Conservation (phyloP, 176 grass and related monocot species). For the Saccharum spontaneum region DNA sequence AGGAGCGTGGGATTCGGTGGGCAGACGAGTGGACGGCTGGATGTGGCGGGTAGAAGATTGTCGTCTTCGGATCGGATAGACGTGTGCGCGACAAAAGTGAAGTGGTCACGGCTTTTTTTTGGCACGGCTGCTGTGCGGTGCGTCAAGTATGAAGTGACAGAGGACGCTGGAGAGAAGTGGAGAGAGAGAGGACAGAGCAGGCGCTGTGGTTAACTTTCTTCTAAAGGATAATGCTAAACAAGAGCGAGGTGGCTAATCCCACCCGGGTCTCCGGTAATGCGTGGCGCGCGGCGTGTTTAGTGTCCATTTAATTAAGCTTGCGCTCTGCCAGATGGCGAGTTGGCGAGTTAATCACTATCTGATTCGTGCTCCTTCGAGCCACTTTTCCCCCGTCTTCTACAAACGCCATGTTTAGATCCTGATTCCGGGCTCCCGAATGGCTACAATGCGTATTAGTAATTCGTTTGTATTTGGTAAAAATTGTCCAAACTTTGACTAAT, state of each 20-base stretch:
- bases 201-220: not conserved
- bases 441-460: no score
- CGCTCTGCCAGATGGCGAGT: not conserved
- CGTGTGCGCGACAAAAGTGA: conserved; percentile 21
- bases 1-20: not conserved
- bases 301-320: not conserved
- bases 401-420: no score
- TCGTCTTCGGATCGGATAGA: not conserved
- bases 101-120: not conserved
- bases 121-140: not conserved
- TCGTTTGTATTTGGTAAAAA: no score
- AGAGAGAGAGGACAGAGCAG: not conserved
- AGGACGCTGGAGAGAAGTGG: no score
- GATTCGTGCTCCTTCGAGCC: not conserved
- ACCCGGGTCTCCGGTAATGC: not conserved
- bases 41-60: not conserved
- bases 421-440: no score
- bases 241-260: not conserved
- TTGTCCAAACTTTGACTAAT: no score
- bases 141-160: conserved; percentile 4
- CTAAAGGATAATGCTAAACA: conserved; percentile 26
- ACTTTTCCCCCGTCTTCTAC: not conserved
- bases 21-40: not conserved
- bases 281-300: not conserved
- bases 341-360: not conserved